Evolutionary conservation across 2,329 filamentous ascomycete genomes (phyloP), one percentile per base, ranked within the genome.

Genomic region (Fusarium xylarioides): DNA sequence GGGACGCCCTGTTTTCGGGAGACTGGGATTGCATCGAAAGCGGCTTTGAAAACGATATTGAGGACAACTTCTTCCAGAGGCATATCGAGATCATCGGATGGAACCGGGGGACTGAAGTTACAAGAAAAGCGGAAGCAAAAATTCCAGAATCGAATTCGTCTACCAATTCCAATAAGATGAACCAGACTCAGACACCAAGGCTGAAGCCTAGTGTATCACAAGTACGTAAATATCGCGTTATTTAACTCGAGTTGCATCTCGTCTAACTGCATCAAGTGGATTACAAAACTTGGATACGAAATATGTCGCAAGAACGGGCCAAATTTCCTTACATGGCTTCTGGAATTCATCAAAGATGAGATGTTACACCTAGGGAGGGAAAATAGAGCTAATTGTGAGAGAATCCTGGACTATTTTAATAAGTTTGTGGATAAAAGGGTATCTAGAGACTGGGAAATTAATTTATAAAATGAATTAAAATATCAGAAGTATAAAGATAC

Each of bases 241-340:
- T 3, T 7, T 1, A 10, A 28, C 26, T 28, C 10, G 2, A 11
- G 9, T 46, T 46, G 44, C 6, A 8, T 21, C 44, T 28, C 18
- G 28, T 46, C 26, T 47, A 21, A 21, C 6, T 21, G 4, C 4
- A 12, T 11, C 6, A 5, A 56, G 58, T 57, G 50, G 50, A 23
- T 56, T n/a, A 1, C 9, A 4, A 37, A 26, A 2, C 58, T 44
- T 6, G 23, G 5, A 6, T 1, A 3, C 2, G 4, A 30, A 7
- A 14, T 26, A 19, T 12, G 11, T 5, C 11, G 2, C 8, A 35
- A 21, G 6, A 5, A 26, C 2, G 49, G 49, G 1, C 28, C n/a
- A 7, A 6, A 7, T 0, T 61, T 61, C 2, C 26, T 61, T 5
- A 1, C 1, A 19, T 0, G n/a, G 2, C 54, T 61, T 4, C 30